A percentile compares a stretch with the other conserved stretches of the same genome.
These are phyloP conservation scores for Sarocladium brachiariae DNA, from an alignment of 2,329 filamentous ascomycete species.

Conservation along the genomic window DNA sequence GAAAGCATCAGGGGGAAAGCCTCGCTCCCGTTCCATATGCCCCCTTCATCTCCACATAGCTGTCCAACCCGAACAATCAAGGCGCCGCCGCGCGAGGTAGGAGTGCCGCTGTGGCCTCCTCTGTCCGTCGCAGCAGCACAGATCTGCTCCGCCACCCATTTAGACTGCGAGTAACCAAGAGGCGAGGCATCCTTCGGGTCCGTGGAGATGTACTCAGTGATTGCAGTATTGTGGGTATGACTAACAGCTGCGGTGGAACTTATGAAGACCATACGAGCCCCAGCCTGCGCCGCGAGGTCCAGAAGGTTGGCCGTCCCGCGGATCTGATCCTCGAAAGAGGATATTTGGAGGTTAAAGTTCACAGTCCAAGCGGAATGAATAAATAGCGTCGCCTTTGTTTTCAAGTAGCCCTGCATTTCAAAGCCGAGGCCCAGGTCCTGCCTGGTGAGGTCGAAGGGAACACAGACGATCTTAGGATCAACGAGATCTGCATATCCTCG, in stretches of 20 bases:
- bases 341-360: conserved; percentile 46
- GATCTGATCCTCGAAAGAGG: conserved; percentile 44
- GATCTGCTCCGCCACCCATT: conserved; percentile 33
- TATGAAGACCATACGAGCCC: conserved; percentile 38
- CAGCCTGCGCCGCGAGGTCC: conserved; percentile 20
- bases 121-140: conserved; percentile 26
- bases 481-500: neutral
- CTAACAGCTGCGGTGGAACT: conserved; percentile 41
- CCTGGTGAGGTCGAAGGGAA: conserved; percentile 12
- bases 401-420: neutral
- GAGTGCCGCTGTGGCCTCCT: conserved; percentile 10
- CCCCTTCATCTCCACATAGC: conserved; percentile 40
- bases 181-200: conserved; percentile 21
- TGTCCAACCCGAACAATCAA: conserved; percentile 41
- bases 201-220: conserved; percentile 24
- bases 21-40: conserved; percentile 44
- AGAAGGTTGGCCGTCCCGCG: conserved; percentile 37
- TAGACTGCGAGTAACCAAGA: conserved; percentile 37
- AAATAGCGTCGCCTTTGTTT: conserved; percentile 15
- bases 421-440: conserved; percentile 10
- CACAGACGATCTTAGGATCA: conserved; percentile 14
- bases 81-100: conserved; percentile 1
- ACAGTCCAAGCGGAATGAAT: conserved; percentile 50
- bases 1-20: conserved; percentile 47
- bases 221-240: conserved; percentile 20